These are phyloP conservation scores for Beta vulgaris DNA, from an alignment of 148 eudicot species.

Conservation along the genomic window DNA sequence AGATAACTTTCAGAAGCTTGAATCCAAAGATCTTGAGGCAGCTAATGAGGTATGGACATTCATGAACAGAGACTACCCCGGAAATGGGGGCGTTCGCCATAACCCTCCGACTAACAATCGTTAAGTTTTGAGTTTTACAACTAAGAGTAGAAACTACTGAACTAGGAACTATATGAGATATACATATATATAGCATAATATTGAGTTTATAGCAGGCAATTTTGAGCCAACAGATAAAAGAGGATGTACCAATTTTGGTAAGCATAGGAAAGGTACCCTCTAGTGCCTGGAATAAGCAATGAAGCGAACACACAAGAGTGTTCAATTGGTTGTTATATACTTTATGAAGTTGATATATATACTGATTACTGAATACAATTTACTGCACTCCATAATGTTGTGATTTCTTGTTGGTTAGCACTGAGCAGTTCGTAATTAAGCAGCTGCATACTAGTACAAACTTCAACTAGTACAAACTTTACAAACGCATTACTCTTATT, in stretches of 20 bases:
- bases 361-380: too few species aligned
- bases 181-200: conserved; percentile 2
- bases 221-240: not conserved
- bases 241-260: conserved; percentile 26
- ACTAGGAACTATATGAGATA: not conserved
- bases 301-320: too few species aligned
- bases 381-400: too few species aligned
- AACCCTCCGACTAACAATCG: conserved; percentile 34
- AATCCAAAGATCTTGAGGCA: conserved; percentile 20
- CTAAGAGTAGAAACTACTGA: not conserved
- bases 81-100: conserved; percentile 24
- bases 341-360: too few species aligned
- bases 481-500: too few species aligned
- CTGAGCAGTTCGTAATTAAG: too few species aligned
- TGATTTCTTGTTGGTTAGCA: too few species aligned
- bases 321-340: too few species aligned
- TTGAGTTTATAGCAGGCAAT: not conserved
- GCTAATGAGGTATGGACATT: conserved; percentile 32
- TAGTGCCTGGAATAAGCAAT: too few species aligned
- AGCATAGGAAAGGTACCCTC: too few species aligned
- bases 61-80: conserved; percentile 29
- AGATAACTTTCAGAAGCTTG: conserved; percentile 14
- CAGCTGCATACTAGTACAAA: too few species aligned
- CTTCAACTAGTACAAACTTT: too few species aligned
- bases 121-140: conserved; percentile 6